Base-by-base conservation (phyloP, 176 grass and related monocot species). In the Avena insularis region DNA sequence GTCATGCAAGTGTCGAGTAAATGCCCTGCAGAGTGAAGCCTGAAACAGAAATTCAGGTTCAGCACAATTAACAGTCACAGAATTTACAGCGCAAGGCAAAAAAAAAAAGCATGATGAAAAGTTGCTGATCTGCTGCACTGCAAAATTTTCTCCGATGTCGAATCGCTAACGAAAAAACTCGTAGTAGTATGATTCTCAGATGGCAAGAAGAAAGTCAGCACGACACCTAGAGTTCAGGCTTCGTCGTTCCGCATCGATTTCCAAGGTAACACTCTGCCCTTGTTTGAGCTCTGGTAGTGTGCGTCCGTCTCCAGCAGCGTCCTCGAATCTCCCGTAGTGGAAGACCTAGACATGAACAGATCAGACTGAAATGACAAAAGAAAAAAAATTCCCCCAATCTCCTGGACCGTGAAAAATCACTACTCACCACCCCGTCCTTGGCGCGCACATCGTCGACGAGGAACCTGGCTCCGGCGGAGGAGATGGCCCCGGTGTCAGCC, bases 1-100 rank as follows among this genome's bases (percentile, higher is more conserved):
- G 19, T 53, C 80, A 87, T 75, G 66, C 96, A 98, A 65, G 90
- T 78, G 85, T 98, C 96, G 62, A 98, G 76, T n/a, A 98, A 91
- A 96, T 98, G 93, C 0, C 96, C 93, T 12, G 92, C 93, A 47
- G 96, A 98, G 83, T 98, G 93, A 92, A 98, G 89, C 85, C 96
- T 98, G 91, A 23, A 85, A 29, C 43, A 88, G 40, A 10, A 2
- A 31, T 6, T 16, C 45, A 56, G 40, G 6, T 61, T 71, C 2
- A 48, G 43, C 53, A 46, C 64, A 25, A 71, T 33, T 12, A 75
- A 6, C 29, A 29, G 20, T 78, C 7, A 19, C 2, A 6, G 66
- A 40, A 57, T 19, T 38, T 12, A 46, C 8, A 33, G 0, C n/a
- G 65, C 12, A 79, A 71, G 72, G 47, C 12, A 71, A 29, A n/a